phyloP scores from a whole-genome alignment of 2,329 filamentous ascomycete genomes.

The Aspergillus sp. region DNA sequence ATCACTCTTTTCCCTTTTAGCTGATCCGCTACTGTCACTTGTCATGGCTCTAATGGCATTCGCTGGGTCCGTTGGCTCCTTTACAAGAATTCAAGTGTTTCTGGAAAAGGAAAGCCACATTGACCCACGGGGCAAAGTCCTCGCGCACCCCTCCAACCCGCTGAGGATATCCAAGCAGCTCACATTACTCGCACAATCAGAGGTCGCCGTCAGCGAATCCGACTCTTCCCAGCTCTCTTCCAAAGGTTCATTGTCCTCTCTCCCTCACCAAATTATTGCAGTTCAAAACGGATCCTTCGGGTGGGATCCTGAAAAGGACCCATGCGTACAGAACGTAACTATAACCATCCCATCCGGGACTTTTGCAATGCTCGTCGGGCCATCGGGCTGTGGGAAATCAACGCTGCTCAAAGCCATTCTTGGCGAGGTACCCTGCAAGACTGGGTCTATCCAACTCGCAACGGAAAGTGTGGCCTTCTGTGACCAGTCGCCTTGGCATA shows the following conservation, averaged over 20 bases:
- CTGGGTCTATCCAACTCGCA: conserved; percentile 35
- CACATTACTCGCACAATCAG: conserved; percentile 24
- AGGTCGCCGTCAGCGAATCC: conserved; percentile 23
- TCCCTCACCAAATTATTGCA: conserved; percentile 32
- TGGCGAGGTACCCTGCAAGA: conserved; percentile 40
- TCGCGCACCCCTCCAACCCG: conserved; percentile 15
- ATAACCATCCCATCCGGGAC: conserved; percentile 43
- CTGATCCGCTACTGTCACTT: conserved; percentile 47
- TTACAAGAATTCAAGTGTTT: conserved; percentile 49
- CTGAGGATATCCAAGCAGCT: conserved; percentile 21
- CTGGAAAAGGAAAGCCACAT: conserved; percentile 35
- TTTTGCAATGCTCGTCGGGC: conserved; percentile 52
- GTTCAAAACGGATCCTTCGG: conserved; percentile 49
- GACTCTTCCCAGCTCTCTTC: conserved; percentile 23
- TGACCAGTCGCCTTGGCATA: conserved; percentile 43
- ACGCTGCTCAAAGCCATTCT: conserved; percentile 49
- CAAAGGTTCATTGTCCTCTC: conserved; percentile 16
- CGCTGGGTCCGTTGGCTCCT: conserved; percentile 47
- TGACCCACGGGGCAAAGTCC: conserved; percentile 24
- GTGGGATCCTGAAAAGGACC: conserved; percentile 46
- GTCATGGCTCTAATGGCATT: conserved; percentile 48
- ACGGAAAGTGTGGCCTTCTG: conserved; percentile 41
- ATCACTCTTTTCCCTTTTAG: conserved; percentile 48
- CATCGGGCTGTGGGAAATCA: conserved; percentile 55
- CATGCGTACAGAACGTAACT: conserved; percentile 43